Evolutionary conservation across 768 basidiomycete genomes (phyloP).

Genomic region (Filobasidium floriforme): DNA sequence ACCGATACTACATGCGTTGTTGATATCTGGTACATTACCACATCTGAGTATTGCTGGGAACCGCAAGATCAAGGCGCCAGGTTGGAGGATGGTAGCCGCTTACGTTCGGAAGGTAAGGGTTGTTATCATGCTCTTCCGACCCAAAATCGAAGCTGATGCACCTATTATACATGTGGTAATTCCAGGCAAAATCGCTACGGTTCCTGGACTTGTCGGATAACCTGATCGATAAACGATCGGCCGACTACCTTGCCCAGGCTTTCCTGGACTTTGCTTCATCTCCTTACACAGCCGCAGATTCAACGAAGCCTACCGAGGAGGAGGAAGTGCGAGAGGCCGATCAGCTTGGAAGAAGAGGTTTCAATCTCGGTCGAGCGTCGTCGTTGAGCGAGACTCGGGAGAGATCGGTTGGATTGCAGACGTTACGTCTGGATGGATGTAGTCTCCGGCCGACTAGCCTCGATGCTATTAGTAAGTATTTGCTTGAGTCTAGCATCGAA

Average conservation of each 20-base stretch:
- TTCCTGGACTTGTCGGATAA: conserved; percentile 90
- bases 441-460: conserved; percentile 62
- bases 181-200: conserved; percentile 64
- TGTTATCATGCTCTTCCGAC: too few relatives aligned
- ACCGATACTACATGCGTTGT: conserved; percentile 77
- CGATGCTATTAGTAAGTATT: conserved; percentile 66
- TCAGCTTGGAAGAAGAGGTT: conserved; percentile 18
- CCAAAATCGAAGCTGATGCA: neutral
- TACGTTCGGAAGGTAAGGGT: conserved; percentile 70
- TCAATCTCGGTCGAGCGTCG: conserved; percentile 22
- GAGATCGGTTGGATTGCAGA: conserved; percentile 50
- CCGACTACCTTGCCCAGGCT: conserved; percentile 71
- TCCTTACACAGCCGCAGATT: neutral
- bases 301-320: neutral
- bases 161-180: neutral
- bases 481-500: too few relatives aligned
- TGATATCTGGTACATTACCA: conserved; percentile 71
- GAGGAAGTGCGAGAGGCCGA: conserved; percentile 17
- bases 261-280: conserved; percentile 46
- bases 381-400: neutral
- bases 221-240: conserved; percentile 67
- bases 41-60: conserved; percentile 83
- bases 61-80: conserved; percentile 63
- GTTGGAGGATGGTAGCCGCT: conserved; percentile 70
- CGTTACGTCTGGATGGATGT: conserved; percentile 84